Percentiles rank a stretch among this genome's conserved stretches.
phyloP scores from a whole-genome alignment of 2,329 filamentous ascomycete species.

The Claviceps digitariae region DNA sequence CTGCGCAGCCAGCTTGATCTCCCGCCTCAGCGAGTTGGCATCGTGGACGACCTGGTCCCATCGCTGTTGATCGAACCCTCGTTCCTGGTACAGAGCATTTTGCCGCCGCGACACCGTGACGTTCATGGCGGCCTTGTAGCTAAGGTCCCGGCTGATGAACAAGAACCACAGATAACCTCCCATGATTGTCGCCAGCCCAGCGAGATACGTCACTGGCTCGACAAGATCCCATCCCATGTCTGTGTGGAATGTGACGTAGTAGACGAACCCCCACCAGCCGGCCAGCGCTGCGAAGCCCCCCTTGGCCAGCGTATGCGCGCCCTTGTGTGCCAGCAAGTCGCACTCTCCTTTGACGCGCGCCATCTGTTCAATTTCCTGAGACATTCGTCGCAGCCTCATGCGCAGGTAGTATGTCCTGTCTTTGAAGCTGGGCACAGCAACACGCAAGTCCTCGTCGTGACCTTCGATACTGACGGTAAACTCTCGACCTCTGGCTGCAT shows the following conservation, averaged over 20 bases:
- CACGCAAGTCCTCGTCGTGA: constrained; percentile 47
- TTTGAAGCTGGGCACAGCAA: constrained; percentile 75
- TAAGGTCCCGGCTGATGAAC: constrained; percentile 81
- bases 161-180: constrained; percentile 88
- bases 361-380: constrained; percentile 52
- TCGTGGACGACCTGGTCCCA: constrained; percentile 76
- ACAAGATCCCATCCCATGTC: constrained; percentile 81
- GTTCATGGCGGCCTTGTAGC: constrained; percentile 76
- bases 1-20: constrained; percentile 67
- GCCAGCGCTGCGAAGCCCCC: constrained; percentile 62
- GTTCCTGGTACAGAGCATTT: constrained; percentile 57
- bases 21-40: constrained; percentile 59
- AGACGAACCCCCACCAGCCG: constrained; percentile 73
- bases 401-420: constrained; percentile 86
- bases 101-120: constrained; percentile 72
- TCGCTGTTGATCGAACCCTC: constrained; percentile 59
- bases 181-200: constrained; percentile 74
- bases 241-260: constrained; percentile 57
- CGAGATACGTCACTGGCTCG: constrained; percentile 82
- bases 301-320: constrained; percentile 66
- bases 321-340: constrained; percentile 61
- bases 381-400: constrained; percentile 59
- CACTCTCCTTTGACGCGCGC: constrained; percentile 69
- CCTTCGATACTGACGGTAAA: constrained; percentile 78
- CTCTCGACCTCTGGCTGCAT: constrained; percentile 71